A percentile compares a stretch with the other conserved stretches of the same genome.
These are phyloP conservation scores for Cercospora zeae-maydis DNA, from an alignment of 2,329 filamentous ascomycete genomes.

Conservation along the genomic window DNA sequence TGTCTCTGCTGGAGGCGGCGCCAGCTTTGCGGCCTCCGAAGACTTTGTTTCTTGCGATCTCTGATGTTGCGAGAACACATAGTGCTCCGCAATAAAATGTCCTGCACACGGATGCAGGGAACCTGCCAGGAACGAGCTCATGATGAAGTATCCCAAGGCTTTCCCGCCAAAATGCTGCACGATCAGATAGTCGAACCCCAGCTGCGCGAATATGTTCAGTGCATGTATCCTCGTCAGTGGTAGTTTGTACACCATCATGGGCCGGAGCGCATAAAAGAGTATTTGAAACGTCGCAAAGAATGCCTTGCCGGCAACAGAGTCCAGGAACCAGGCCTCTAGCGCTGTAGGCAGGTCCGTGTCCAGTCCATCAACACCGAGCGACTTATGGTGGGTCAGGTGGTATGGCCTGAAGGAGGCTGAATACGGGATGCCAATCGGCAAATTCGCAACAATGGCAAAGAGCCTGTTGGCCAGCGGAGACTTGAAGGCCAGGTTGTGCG, in stretches of 20 bases:
- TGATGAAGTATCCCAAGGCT: conserved; percentile 74
- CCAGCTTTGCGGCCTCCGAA: conserved; percentile 45
- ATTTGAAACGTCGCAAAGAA: conserved; percentile 99
- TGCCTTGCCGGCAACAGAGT: conserved; percentile 91
- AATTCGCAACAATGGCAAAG: conserved; percentile 87
- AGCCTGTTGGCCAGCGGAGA: conserved; percentile 75
- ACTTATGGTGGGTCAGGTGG: conserved; percentile 98
- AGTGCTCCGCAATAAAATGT: conserved; percentile 97
- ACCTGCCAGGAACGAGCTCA: conserved; percentile 90
- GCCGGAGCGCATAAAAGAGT: conserved; percentile 94
- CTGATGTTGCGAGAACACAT: conserved; percentile 53
- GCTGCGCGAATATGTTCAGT: conserved; percentile 74
- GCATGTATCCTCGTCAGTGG: conserved; percentile 82
- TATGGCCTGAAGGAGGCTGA: conserved; percentile 96
- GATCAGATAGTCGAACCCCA: conserved; percentile 71
- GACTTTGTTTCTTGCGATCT: conserved; percentile 41
- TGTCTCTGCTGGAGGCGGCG: conserved; percentile 71
- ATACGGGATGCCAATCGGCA: conserved; percentile 94
- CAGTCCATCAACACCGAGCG: conserved; percentile 89
- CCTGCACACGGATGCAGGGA: conserved; percentile 90
- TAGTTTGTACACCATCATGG: conserved; percentile 88
- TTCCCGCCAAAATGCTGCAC: conserved; percentile 58
- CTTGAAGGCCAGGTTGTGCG: conserved; percentile 91
- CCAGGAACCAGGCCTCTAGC: conserved; percentile 85
- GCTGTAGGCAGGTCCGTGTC: conserved; percentile 94